A percentile compares a stretch with the other conserved stretches of the same genome.
phyloP scores from a whole-genome alignment of 2,329 filamentous ascomycete genomes.

The Alternaria incomplexa region DNA sequence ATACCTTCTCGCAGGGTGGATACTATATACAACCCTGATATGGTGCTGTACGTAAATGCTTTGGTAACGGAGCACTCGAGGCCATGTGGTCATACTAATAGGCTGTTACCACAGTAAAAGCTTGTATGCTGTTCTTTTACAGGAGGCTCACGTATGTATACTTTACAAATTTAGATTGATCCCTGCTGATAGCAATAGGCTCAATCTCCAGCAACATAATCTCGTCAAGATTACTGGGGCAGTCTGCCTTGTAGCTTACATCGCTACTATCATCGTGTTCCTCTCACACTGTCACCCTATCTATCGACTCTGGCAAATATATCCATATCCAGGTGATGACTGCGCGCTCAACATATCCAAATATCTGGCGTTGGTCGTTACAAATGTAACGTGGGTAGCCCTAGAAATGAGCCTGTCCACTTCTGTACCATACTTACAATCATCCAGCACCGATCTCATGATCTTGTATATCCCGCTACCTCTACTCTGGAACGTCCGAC shows the following conservation, averaged over 20 bases:
- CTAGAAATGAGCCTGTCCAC: neutral
- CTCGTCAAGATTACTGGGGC: conserved; percentile 10
- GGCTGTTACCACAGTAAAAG: conserved; percentile 6
- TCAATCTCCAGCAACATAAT: conserved; percentile 8
- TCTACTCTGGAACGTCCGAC: neutral
- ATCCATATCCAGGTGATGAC: conserved; percentile 14
- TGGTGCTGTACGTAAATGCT: conserved; percentile 15
- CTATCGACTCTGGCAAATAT: conserved; percentile 14
- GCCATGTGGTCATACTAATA: neutral
- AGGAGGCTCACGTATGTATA: conserved; percentile 11
- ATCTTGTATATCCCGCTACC: conserved; percentile 3
- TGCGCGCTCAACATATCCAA: conserved; percentile 16
- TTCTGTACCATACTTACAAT: neutral
- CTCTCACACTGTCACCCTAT: conserved; percentile 14
- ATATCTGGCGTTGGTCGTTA: conserved; percentile 11
- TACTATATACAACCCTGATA: conserved; percentile 13
- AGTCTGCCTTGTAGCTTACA: conserved; percentile 5
- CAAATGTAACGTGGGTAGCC: conserved; percentile 5
- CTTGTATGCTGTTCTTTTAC: conserved; percentile 18
- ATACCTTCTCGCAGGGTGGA: conserved; percentile 14
- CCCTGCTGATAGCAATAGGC: neutral
- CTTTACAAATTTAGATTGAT: neutral
- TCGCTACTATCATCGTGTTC: conserved; percentile 8
- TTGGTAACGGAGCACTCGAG: neutral
- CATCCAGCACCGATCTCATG: conserved; percentile 3